These are phyloP conservation scores for Torulaspora quercuum DNA, from an alignment of 805 yeast genomes.

Conservation along the genomic window DNA sequence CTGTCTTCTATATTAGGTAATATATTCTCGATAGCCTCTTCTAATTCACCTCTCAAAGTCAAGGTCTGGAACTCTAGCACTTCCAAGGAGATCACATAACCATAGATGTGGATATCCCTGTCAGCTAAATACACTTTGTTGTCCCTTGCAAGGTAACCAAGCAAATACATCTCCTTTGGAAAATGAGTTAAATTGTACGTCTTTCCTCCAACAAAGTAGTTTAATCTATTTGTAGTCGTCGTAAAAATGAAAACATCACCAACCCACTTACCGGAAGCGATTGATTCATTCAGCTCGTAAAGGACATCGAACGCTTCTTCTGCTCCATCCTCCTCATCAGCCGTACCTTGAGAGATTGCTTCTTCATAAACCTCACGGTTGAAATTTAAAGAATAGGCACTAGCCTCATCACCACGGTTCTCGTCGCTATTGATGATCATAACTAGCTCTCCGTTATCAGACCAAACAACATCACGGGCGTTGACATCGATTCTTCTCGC, in stretches of 20 bases:
- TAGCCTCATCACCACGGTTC: constrained; percentile 35
- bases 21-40: constrained; percentile 62
- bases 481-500: constrained; percentile 90
- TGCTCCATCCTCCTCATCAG: constrained; percentile 81
- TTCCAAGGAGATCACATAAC: constrained; percentile 76
- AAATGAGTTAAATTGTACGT: constrained; percentile 89
- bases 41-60: constrained; percentile 91
- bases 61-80: constrained; percentile 95
- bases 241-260: constrained; percentile 96
- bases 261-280: constrained; percentile 90
- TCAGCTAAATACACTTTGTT: constrained; percentile 87
- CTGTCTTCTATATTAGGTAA: constrained; percentile 57
- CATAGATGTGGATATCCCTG: constrained; percentile 77
- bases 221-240: constrained; percentile 79
- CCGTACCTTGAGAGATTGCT: constrained; percentile 54
- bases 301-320: constrained; percentile 83
- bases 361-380: constrained; percentile 63
- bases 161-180: constrained; percentile 77
- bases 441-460: constrained; percentile 87
- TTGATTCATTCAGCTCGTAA: constrained; percentile 73
- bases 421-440: constrained; percentile 63
- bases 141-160: constrained; percentile 89
- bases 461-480: constrained; percentile 80
- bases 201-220: constrained; percentile 93
- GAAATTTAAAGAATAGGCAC: constrained; percentile 73